These are phyloP conservation scores for Tolypocladium tundrense DNA, from an alignment of 2,329 filamentous ascomycete species.

Conservation along the genomic window DNA sequence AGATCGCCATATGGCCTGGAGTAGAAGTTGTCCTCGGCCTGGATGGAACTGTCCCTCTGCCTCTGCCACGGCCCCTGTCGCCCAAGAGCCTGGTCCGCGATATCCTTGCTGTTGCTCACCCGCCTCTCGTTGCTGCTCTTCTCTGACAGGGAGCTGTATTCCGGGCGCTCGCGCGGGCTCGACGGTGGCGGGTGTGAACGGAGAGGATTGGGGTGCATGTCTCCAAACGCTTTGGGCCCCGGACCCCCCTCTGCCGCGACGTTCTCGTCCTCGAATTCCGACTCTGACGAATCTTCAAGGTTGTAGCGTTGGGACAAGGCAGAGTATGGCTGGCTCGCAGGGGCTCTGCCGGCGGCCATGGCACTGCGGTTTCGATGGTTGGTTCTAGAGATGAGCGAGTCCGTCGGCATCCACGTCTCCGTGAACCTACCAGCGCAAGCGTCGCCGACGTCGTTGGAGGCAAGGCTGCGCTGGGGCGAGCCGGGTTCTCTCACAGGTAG, in stretches of 20 bases:
- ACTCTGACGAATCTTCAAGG: constrained; percentile 28
- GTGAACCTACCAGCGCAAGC: constrained; percentile 36
- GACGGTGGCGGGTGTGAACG: constrained; percentile 33
- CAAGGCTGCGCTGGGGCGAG: constrained; percentile 14
- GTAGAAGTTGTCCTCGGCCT: constrained; percentile 38
- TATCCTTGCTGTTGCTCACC: constrained; percentile 33
- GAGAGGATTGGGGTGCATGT: constrained; percentile 41
- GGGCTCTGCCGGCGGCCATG: constrained; percentile 12
- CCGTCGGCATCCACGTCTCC: constrained; percentile 44
- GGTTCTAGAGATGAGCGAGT: constrained; percentile 43
- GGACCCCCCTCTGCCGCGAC: constrained; percentile 9
- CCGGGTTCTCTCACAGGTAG: constrained; percentile 33
- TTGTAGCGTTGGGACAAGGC: constrained; percentile 35
- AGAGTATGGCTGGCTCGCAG: constrained; percentile 34
- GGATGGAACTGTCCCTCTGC: constrained; percentile 35
- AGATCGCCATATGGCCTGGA: constrained; percentile 51
- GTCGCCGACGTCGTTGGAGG: constrained; percentile 14
- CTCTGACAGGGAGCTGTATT: constrained; percentile 29
- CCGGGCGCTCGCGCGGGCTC: background rate
- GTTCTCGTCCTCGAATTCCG: constrained; percentile 28
- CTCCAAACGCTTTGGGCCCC: constrained; percentile 9
- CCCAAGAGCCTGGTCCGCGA: constrained; percentile 9
- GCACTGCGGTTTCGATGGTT: constrained; percentile 33
- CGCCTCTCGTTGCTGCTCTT: constrained; percentile 33
- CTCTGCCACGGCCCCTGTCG: background rate